These are phyloP conservation scores for Bimuria novae-zelandiae DNA, from an alignment of 2,329 filamentous ascomycete genomes.

Conservation along the genomic window DNA sequence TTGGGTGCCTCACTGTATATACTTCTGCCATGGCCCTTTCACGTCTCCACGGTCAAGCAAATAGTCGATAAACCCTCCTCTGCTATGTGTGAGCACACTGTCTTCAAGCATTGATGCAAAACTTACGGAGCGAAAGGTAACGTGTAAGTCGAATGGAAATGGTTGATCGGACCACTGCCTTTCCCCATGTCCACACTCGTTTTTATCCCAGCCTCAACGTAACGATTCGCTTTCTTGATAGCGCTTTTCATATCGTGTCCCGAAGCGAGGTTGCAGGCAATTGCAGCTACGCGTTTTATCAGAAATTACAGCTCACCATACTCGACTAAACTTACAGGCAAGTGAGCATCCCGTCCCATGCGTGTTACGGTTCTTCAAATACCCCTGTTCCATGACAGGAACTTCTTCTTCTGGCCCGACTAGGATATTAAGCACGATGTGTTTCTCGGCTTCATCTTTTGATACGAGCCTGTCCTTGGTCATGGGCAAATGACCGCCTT, in stretches of 20 bases:
- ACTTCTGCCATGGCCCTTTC: slow-evolving; percentile 72
- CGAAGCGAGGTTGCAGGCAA: slow-evolving; percentile 72
- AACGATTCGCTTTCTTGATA: slow-evolving; percentile 70
- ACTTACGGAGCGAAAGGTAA: slow-evolving; percentile 70
- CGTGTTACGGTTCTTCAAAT: slow-evolving; percentile 76
- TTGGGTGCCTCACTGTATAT: slow-evolving; percentile 58
- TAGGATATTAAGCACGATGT: slow-evolving; percentile 77
- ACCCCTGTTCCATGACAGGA: slow-evolving; percentile 70
- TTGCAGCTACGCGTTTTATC: slow-evolving; percentile 64
- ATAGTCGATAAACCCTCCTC: slow-evolving; percentile 81
- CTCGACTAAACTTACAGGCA: slow-evolving; percentile 66
- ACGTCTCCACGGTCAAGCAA: slow-evolving; percentile 76
- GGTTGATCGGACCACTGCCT: slow-evolving; percentile 75
- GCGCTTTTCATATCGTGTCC: slow-evolving; percentile 62
- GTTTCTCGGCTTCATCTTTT: slow-evolving; percentile 60
- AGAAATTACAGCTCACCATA: no score
- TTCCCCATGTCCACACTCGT: slow-evolving; percentile 66
- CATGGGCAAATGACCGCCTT: slow-evolving; percentile 89
- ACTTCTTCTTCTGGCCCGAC: slow-evolving; percentile 62
- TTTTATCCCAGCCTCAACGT: slow-evolving; percentile 73
- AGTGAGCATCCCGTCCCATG: slow-evolving; percentile 95
- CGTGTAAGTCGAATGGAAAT: slow-evolving; percentile 73
- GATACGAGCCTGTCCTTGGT: slow-evolving; percentile 65
- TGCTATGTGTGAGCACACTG: slow-evolving; percentile 22
- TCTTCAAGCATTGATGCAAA: neutral